Evolutionary conservation across 2,329 filamentous ascomycete species (phyloP).

Genomic region (Colletotrichum spinosum): DNA sequence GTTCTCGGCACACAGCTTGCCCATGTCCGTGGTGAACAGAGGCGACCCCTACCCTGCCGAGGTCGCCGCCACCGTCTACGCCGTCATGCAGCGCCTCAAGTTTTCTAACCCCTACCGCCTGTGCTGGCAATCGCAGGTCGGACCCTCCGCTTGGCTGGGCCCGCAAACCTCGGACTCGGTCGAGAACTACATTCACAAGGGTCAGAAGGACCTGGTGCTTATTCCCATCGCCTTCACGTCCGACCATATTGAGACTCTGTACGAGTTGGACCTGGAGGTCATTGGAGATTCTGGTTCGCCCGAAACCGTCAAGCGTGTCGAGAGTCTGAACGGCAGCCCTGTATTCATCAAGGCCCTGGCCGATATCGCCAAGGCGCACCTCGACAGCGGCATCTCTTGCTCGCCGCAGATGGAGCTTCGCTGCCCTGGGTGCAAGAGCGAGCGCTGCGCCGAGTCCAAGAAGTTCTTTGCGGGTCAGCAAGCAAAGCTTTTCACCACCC

Average conservation of each 20-base stretch:
- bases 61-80: constrained; percentile 94
- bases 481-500: constrained; percentile 13
- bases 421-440: constrained; percentile 93
- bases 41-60: constrained; percentile 95
- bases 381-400: constrained; percentile 75
- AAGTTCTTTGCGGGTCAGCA: constrained; percentile 68
- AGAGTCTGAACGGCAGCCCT: constrained; percentile 90
- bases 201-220: constrained; percentile 89
- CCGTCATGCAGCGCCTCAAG: constrained; percentile 92
- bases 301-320: constrained; percentile 87
- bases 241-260: constrained; percentile 98
- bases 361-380: constrained; percentile 84
- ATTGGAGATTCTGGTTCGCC: constrained; percentile 86
- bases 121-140: constrained; percentile 98
- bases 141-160: constrained; percentile 93
- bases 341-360: constrained; percentile 93
- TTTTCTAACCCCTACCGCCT: constrained; percentile 93
- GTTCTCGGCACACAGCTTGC: constrained; percentile 95
- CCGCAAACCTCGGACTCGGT: constrained; percentile 93
- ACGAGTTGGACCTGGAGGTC: constrained; percentile 93
- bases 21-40: constrained; percentile 97
- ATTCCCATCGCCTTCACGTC: constrained; percentile 98
- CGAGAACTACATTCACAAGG: constrained; percentile 88
- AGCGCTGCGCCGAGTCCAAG: constrained; percentile 84
- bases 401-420: constrained; percentile 89